These are phyloP conservation scores for Eutrema japonicum DNA, from an alignment of 345 rosid species.

Conservation along the genomic window DNA sequence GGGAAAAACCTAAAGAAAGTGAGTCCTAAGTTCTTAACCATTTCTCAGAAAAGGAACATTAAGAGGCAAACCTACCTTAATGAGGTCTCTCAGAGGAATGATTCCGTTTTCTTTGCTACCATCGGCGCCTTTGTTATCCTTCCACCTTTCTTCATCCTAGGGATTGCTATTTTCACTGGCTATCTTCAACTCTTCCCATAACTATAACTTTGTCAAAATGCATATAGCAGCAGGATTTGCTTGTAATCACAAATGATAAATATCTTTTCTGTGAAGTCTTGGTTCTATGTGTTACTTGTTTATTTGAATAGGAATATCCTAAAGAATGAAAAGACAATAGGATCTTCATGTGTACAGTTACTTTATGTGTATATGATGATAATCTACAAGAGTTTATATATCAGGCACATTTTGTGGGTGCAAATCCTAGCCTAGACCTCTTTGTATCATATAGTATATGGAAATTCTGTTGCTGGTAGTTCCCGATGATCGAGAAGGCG, in stretches of 20 bases:
- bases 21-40: conserved; percentile 71
- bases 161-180: conserved; percentile 73
- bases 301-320: conserved; percentile 15
- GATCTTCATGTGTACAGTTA: conserved; percentile 25
- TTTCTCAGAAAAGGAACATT: conserved; percentile 93
- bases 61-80: conserved; percentile 75
- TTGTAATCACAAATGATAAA: neutral
- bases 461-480: conserved; percentile 86
- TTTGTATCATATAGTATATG: conserved; percentile 72
- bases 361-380: conserved; percentile 3
- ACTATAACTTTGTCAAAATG: conserved; percentile 7
- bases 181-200: conserved; percentile 94
- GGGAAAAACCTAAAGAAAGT: conserved; percentile 85
- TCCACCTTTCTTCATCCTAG: conserved; percentile 77
- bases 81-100: conserved; percentile 89
- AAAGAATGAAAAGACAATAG: conserved; percentile 16
- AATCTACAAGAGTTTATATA: conserved; percentile 42
- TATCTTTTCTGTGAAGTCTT: neutral
- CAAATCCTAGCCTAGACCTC: conserved; percentile 76
- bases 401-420: conserved; percentile 67
- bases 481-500: conserved; percentile 80
- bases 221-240: conserved; percentile 17
- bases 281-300: conserved; percentile 14
- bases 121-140: conserved; percentile 84
- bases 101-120: conserved; percentile 84